These are phyloP conservation scores for Ogataea ganodermae DNA, from an alignment of 805 yeast species.

Conservation along the genomic window DNA sequence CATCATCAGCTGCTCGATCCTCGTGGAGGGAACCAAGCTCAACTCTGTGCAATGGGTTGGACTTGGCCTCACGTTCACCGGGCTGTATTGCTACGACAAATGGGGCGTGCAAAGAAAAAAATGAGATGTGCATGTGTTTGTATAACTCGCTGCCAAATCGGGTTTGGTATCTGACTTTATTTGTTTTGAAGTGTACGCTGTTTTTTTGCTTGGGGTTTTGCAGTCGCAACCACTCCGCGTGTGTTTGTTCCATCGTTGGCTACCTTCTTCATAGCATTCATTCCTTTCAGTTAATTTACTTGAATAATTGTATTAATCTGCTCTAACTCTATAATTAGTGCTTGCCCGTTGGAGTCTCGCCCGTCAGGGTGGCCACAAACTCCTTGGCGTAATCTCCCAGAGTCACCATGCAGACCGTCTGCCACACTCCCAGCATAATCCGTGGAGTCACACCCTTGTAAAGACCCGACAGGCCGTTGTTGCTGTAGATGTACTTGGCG, in stretches of 20 bases:
- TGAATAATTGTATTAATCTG: not conserved
- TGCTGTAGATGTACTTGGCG: slow-evolving; percentile 75
- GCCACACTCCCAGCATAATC: slow-evolving; percentile 96
- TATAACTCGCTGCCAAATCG: too few species aligned
- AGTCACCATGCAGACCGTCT: slow-evolving; percentile 97
- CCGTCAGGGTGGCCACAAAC: slow-evolving; percentile 61
- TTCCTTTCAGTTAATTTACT: not conserved
- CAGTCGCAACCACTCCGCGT: not conserved
- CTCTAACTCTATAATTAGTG: slow-evolving; percentile 8
- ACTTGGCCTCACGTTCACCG: slow-evolving; percentile 54
- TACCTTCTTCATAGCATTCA: not conserved
- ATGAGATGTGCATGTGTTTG: too few species aligned
- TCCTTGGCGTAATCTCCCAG: slow-evolving; percentile 92
- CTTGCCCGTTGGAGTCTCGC: slow-evolving; percentile 49
- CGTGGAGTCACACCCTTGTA: slow-evolving; percentile 98
- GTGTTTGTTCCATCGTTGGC: not conserved
- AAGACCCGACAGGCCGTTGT: slow-evolving; percentile 85
- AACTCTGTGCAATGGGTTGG: slow-evolving; percentile 50
- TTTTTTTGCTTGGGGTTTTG: not conserved
- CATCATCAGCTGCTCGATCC: slow-evolving; percentile 64
- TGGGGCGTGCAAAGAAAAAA: slow-evolving; percentile 51
- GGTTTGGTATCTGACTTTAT: not conserved
- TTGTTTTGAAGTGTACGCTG: not conserved
- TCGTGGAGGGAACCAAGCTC: slow-evolving; percentile 58
- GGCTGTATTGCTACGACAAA: slow-evolving; percentile 70